These are phyloP conservation scores for Fraxinus angustifolia DNA, from an alignment of 305 asterid genomes.

Conservation along the genomic window DNA sequence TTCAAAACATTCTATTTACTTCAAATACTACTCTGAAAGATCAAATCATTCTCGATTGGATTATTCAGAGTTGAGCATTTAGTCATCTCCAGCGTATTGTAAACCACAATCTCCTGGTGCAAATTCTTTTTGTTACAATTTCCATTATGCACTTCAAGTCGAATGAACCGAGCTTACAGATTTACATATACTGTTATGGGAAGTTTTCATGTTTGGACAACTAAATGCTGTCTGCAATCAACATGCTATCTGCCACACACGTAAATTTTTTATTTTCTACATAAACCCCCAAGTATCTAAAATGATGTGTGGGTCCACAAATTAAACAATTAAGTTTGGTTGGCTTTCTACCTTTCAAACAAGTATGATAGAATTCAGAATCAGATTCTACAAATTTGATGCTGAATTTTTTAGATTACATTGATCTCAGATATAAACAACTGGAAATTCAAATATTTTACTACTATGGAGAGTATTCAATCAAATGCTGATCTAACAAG, in stretches of 20 bases:
- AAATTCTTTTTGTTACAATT: background rate
- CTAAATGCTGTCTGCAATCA: slow-evolving; percentile 2
- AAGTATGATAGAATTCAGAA: background rate
- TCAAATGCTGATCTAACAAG: background rate
- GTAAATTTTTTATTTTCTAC: background rate
- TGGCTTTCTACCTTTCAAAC: background rate
- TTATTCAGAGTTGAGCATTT: background rate
- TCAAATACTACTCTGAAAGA: background rate
- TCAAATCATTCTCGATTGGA: background rate
- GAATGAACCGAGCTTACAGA: background rate
- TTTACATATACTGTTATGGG: background rate
- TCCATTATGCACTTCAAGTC: background rate
- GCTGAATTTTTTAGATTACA: background rate
- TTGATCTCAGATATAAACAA: background rate
- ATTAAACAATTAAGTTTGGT: background rate
- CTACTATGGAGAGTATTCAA: background rate
- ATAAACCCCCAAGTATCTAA: background rate
- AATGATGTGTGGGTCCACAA: background rate
- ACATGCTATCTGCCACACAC: background rate
- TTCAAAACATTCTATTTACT: background rate
- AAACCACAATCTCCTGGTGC: slow-evolving; percentile 1
- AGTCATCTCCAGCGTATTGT: background rate
- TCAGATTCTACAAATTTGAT: background rate
- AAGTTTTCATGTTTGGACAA: background rate
- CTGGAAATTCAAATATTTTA: background rate